phyloP scores from a whole-genome alignment of 345 rosid genomes.

The Eucalyptus erythrocorys region DNA sequence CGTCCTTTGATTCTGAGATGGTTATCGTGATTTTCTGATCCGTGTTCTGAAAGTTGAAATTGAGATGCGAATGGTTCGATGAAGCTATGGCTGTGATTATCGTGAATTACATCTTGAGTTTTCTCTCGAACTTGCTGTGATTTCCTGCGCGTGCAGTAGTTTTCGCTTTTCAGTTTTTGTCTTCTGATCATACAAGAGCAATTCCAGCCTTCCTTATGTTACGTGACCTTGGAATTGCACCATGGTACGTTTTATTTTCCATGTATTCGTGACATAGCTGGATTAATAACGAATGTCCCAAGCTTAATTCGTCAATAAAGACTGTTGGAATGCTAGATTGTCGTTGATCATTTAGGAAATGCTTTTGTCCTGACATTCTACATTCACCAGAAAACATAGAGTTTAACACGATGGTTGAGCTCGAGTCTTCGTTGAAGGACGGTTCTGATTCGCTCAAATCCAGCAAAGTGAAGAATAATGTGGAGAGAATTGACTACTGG shows the following conservation, averaged over 20 bases:
- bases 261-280: not conserved
- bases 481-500: slow-evolving; percentile 69
- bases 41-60: not conserved
- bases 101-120: not conserved
- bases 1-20: not conserved
- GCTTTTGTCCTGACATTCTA: not conserved
- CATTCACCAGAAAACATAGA: not conserved
- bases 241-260: no score
- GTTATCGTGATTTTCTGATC: not conserved
- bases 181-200: not conserved
- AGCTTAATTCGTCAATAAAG: not conserved
- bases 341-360: not conserved
- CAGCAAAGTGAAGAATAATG: no score
- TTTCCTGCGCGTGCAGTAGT: not conserved
- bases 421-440: no score
- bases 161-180: not conserved
- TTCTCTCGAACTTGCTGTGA: not conserved
- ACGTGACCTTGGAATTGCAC: not conserved
- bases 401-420: not conserved
- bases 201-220: no score
- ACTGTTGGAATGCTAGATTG: not conserved
- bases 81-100: not conserved
- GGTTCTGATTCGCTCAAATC: no score
- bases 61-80: not conserved
- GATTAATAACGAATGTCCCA: no score